A percentile compares a stretch with the other conserved stretches of the same genome.
These are phyloP conservation scores for Curvularia hawaiiensis DNA, from an alignment of 2,329 filamentous ascomycete species.

Conservation along the genomic window DNA sequence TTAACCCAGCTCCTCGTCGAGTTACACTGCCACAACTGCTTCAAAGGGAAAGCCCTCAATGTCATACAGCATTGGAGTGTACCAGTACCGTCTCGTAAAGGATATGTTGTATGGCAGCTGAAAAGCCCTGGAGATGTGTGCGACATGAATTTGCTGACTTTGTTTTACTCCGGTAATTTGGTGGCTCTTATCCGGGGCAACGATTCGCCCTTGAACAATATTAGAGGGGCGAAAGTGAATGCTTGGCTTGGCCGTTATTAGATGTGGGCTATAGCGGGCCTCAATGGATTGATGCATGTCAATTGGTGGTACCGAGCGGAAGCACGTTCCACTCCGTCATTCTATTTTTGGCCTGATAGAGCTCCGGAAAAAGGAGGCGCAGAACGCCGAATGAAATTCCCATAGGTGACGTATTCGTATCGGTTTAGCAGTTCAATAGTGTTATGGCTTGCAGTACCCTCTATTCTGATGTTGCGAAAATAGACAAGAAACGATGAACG, in stretches of 20 bases:
- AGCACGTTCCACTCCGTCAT: background rate
- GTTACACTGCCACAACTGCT: background rate
- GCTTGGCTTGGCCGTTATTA: slow-evolving; percentile 6
- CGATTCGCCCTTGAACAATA: background rate
- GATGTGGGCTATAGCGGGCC: slow-evolving; percentile 6
- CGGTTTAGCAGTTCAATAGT: background rate
- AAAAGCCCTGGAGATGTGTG: background rate
- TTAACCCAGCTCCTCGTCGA: background rate
- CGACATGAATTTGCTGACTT: slow-evolving; percentile 3
- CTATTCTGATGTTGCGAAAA: background rate
- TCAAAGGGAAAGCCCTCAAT: background rate
- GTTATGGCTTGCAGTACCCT: background rate
- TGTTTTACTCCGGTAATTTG: background rate
- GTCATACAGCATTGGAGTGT: background rate
- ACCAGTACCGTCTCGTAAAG: background rate
- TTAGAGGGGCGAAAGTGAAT: background rate
- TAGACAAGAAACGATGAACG: background rate
- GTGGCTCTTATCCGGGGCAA: background rate
- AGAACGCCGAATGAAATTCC: background rate
- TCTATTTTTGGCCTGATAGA: slow-evolving; percentile 2
- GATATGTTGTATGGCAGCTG: background rate
- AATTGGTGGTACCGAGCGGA: background rate
- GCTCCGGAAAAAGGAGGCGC: background rate
- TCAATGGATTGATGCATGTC: background rate
- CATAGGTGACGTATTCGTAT: slow-evolving; percentile 1